Evolutionary conservation across 1,284 basidiomycete species (phyloP).

Genomic region (Porodaedalea pini): DNA sequence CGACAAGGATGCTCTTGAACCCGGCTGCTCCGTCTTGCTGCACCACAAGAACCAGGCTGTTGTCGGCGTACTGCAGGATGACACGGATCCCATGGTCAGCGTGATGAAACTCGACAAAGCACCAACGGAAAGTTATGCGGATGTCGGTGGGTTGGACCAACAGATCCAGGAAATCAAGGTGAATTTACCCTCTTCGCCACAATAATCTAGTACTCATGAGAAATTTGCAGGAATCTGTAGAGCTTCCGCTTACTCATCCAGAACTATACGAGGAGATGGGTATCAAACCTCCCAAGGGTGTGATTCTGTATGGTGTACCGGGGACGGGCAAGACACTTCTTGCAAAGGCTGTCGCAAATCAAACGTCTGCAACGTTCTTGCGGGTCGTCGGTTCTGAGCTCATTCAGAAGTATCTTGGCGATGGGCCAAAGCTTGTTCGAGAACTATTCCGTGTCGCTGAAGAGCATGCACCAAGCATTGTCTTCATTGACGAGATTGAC

Average conservation of each 20-base stretch:
- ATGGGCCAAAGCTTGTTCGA: constrained; percentile 97
- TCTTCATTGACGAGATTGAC: constrained; percentile 99
- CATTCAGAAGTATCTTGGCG: constrained; percentile 98
- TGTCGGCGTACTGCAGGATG: constrained; percentile 94
- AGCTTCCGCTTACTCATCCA: constrained; percentile 95
- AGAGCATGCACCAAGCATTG: constrained; percentile 97
- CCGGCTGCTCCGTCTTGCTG: constrained; percentile 91
- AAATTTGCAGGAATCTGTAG: constrained; percentile 85
- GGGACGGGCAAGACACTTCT: constrained; percentile 98
- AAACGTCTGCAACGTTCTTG: constrained; percentile 97
- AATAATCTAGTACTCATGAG: constrained; percentile 1
- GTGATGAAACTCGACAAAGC: constrained; percentile 99
- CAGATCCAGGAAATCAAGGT: constrained; percentile 99
- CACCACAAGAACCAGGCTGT: constrained; percentile 97
- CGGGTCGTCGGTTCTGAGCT: constrained; percentile 98
- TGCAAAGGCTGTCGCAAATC: constrained; percentile 98
- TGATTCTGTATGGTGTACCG: constrained; percentile 97
- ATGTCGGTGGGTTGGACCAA: constrained; percentile 93
- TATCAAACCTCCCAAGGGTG: constrained; percentile 97
- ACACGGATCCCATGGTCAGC: constrained; percentile 96
- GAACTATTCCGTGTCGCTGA: constrained; percentile 97
- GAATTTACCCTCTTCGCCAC: constrained; percentile 24
- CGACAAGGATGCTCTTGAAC: constrained; percentile 97
- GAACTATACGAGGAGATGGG: constrained; percentile 99
- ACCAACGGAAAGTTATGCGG: constrained; percentile 97